Evolutionary conservation across 768 basidiomycete genomes (phyloP).

Genomic region (Russula foetens): DNA sequence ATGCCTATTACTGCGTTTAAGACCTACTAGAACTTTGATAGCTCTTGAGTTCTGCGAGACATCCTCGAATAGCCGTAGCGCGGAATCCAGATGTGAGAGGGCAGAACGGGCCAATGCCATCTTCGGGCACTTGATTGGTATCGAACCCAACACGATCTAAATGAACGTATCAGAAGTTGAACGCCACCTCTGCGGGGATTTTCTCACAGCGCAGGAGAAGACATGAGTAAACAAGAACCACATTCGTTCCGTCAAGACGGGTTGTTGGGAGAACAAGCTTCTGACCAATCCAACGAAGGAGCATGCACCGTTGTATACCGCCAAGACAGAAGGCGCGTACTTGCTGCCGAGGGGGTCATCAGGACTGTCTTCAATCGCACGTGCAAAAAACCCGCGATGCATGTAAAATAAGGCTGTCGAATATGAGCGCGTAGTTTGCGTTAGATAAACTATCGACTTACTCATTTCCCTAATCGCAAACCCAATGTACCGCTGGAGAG

Average conservation of each 20-base stretch:
- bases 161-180: not conserved
- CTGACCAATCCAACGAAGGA: constrained; percentile 58
- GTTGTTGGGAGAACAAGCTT: constrained; percentile 58
- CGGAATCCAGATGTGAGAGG: constrained; percentile 58
- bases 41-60: constrained; percentile 47
- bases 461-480: constrained; percentile 66
- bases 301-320: constrained; percentile 62
- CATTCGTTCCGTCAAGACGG: constrained; percentile 57
- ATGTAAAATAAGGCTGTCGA: constrained; percentile 56
- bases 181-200: not conserved
- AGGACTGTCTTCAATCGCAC: constrained; percentile 55
- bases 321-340: constrained; percentile 58
- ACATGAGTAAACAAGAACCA: constrained; percentile 70
- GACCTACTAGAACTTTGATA: constrained; percentile 50
- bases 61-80: constrained; percentile 46
- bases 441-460: constrained; percentile 25
- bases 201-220: constrained; percentile 58
- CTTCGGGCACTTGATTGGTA: constrained; percentile 50
- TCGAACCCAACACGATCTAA: constrained; percentile 63
- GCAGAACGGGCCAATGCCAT: constrained; percentile 62
- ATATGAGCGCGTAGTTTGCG: not conserved
- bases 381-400: constrained; percentile 68
- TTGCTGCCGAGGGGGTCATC: constrained; percentile 62
- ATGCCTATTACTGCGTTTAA: not conserved
- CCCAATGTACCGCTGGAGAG: constrained; percentile 58